Evolutionary conservation across 495 filamentous ascomycete genomes (phyloP).

Genomic region (Mycothermus thermophilus): DNA sequence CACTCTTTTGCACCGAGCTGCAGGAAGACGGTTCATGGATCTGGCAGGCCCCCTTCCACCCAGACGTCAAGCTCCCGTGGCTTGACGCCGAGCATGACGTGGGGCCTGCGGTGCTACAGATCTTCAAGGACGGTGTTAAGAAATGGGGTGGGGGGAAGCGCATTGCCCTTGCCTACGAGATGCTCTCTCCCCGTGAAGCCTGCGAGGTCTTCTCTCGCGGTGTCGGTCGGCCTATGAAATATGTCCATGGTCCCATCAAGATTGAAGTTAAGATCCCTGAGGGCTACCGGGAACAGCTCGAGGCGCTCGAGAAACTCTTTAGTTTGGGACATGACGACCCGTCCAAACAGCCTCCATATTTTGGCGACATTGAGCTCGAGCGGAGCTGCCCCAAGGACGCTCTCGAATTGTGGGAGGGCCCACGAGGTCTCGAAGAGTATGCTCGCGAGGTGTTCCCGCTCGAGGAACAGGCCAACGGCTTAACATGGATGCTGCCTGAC

Average conservation of each 20-base stretch:
- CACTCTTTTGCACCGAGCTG: constrained; percentile 85
- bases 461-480: constrained; percentile 84
- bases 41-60: constrained; percentile 91
- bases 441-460: constrained; percentile 87
- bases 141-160: constrained; percentile 90
- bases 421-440: constrained; percentile 86
- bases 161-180: constrained; percentile 84
- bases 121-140: constrained; percentile 81
- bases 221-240: constrained; percentile 62
- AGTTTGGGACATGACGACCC: constrained; percentile 43
- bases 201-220: constrained; percentile 67
- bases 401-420: constrained; percentile 76
- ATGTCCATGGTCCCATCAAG: constrained; percentile 64
- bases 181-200: constrained; percentile 68
- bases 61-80: constrained; percentile 81
- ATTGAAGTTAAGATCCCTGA: constrained; percentile 73
- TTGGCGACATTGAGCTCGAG: constrained; percentile 39
- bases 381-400: constrained; percentile 54
- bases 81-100: constrained; percentile 95
- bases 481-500: constrained; percentile 67
- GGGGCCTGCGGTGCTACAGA: constrained; percentile 83
- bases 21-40: constrained; percentile 70
- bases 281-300: constrained; percentile 82
- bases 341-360: constrained; percentile 39
- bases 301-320: constrained; percentile 53